Evolutionary conservation across 2,329 filamentous ascomycete genomes (phyloP).

Genomic region (Paramyrothecium roridum): DNA sequence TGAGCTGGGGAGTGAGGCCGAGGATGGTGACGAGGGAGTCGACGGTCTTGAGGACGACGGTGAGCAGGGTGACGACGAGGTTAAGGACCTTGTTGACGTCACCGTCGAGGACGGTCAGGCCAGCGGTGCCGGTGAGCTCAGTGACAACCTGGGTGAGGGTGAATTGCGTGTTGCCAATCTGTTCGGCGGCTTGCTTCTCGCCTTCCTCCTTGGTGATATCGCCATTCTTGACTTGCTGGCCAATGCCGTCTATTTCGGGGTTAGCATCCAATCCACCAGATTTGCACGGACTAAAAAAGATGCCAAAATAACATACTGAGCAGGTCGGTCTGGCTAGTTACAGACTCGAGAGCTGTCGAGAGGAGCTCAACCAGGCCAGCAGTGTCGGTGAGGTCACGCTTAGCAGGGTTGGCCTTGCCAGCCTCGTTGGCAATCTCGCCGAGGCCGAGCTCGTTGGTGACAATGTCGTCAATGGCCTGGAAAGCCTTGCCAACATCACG

Average conservation of each 20-base stretch:
- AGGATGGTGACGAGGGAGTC: constrained; percentile 16
- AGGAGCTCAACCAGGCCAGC: constrained; percentile 4
- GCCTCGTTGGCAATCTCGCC: constrained; percentile 3
- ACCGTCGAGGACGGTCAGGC: constrained; percentile 13
- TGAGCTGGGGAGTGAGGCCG: constrained; percentile 18
- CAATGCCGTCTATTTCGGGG: constrained; percentile 7
- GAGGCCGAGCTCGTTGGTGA: constrained; percentile 1
- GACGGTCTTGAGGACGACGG: constrained; percentile 15
- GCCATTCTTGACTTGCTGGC: constrained; percentile 15
- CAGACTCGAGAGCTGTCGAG: not conserved
- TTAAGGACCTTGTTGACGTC: constrained; percentile 19
- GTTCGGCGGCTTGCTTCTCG: constrained; percentile 7
- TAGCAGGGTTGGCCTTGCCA: not conserved
- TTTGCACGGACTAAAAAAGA: constrained; percentile 3
- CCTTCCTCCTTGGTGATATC: constrained; percentile 16
- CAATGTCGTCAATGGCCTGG: constrained; percentile 1
- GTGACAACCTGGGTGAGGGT: constrained; percentile 18
- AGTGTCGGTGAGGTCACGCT: constrained; percentile 4
- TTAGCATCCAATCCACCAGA: no score
- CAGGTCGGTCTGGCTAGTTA: constrained; percentile 5
- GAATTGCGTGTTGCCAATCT: constrained; percentile 13
- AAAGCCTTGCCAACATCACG: not conserved
- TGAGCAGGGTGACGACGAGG: constrained; percentile 15
- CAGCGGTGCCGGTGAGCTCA: constrained; percentile 15
- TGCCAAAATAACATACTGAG: constrained; percentile 2